phyloP scores from a whole-genome alignment of 1,284 basidiomycete species.

The Cryptococcus floricola region DNA sequence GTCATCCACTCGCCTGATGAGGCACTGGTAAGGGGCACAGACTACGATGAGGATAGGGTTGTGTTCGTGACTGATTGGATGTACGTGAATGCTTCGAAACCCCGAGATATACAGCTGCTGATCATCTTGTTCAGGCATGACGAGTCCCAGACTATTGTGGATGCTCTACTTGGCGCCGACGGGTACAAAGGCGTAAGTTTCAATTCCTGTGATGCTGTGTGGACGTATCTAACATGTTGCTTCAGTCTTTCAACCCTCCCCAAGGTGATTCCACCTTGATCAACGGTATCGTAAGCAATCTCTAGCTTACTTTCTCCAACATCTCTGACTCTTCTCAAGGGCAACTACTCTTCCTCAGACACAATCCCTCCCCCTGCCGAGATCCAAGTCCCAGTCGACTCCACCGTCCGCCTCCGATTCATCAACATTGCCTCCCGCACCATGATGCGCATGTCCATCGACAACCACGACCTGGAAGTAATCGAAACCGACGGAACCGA shows the following conservation, averaged over 20 bases:
- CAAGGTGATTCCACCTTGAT: slow-evolving; percentile 23
- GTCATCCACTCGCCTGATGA: slow-evolving; percentile 30
- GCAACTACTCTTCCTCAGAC: background rate
- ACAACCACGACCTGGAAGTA: slow-evolving; percentile 29
- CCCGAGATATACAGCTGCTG: background rate
- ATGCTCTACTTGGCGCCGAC: slow-evolving; percentile 12
- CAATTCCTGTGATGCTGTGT: background rate
- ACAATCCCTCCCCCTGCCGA: slow-evolving; percentile 5
- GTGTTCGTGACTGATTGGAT: slow-evolving; percentile 30
- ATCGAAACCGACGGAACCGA: slow-evolving; percentile 33
- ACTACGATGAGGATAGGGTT: slow-evolving; percentile 28
- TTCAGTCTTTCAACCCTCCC: slow-evolving; percentile 7
- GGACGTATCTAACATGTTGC: background rate
- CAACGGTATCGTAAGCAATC: slow-evolving; percentile 19
- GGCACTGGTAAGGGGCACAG: slow-evolving; percentile 14
- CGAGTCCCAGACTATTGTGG: slow-evolving; percentile 20
- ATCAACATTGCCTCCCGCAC: slow-evolving; percentile 16
- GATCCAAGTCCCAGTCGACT: slow-evolving; percentile 11
- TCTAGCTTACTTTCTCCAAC: too few species aligned
- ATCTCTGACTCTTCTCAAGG: background rate
- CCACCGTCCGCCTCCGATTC: slow-evolving; percentile 18
- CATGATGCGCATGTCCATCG: slow-evolving; percentile 26
- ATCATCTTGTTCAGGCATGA: slow-evolving; percentile 18
- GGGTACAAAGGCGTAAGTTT: slow-evolving; percentile 20
- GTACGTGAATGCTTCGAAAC: slow-evolving; percentile 11